Conservation (phyloP, 1,284 basidiomycete genomes). For the Cryptococcus amylolentus region DNA sequence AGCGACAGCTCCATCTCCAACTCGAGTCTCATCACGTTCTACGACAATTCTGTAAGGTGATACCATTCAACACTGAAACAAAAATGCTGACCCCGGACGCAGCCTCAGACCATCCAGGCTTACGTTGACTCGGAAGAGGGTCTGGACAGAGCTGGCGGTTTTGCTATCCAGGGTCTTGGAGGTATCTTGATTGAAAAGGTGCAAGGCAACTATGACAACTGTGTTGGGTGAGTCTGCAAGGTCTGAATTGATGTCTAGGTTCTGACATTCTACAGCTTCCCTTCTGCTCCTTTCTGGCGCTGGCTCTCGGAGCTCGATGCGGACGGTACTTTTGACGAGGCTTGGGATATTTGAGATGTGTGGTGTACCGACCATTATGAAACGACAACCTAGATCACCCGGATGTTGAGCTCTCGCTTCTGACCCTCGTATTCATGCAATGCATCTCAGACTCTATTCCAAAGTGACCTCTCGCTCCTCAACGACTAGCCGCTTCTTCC, state of each 20-base stretch:
- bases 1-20: slow-evolving; percentile 73
- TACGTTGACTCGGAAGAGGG: slow-evolving; percentile 90
- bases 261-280: slow-evolving; percentile 30
- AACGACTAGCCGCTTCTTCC: slow-evolving; percentile 37
- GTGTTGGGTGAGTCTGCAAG: slow-evolving; percentile 60
- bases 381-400: background rate
- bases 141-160: slow-evolving; percentile 86
- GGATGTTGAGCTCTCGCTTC: background rate
- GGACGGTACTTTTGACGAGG: slow-evolving; percentile 45
- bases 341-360: slow-evolving; percentile 19
- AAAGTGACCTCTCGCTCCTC: slow-evolving; percentile 32
- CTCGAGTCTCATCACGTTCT: slow-evolving; percentile 74
- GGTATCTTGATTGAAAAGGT: slow-evolving; percentile 75
- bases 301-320: slow-evolving; percentile 47
- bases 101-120: slow-evolving; percentile 61
- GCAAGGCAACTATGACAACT: slow-evolving; percentile 89
- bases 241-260: background rate
- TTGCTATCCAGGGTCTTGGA: slow-evolving; percentile 87
- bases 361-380: background rate
- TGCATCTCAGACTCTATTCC: slow-evolving; percentile 5
- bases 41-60: slow-evolving; percentile 60
- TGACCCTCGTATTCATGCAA: background rate
- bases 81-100: background rate
- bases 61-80: background rate
- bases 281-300: slow-evolving; percentile 45